Conservation (phyloP, 805 yeast genomes). For the Isabelozyma gotoi region DNA sequence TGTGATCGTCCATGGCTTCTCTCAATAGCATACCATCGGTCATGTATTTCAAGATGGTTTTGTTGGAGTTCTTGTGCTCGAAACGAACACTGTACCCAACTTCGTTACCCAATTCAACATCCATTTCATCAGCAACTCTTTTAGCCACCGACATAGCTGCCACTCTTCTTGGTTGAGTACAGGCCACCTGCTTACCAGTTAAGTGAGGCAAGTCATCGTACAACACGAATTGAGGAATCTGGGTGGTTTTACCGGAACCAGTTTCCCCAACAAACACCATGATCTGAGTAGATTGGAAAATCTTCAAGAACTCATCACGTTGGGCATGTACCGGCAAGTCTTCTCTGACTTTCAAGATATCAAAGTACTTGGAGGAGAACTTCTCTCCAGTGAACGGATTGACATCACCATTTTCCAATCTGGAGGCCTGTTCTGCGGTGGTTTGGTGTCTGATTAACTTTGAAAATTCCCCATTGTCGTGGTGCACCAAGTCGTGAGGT, state of each 20-base stretch:
- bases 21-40: constrained; percentile 98
- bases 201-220: constrained; percentile 92
- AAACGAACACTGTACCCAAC: constrained; percentile 96
- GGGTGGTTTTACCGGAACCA: constrained; percentile 98
- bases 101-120: constrained; percentile 86
- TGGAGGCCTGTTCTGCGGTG: constrained; percentile 60
- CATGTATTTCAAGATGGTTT: constrained; percentile 90
- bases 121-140: constrained; percentile 97
- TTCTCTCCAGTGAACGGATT: constrained; percentile 80
- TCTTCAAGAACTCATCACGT: constrained; percentile 80
- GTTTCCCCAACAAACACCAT: constrained; percentile 99
- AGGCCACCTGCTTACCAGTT: constrained; percentile 81
- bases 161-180: constrained; percentile 96
- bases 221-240: constrained; percentile 92
- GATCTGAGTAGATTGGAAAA: constrained; percentile 85
- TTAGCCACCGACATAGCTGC: constrained; percentile 99
- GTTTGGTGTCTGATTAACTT: constrained; percentile 60
- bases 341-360: constrained; percentile 75
- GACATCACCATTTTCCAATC: constrained; percentile 52
- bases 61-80: constrained; percentile 79
- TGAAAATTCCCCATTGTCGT: constrained; percentile 66
- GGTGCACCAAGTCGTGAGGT: constrained; percentile 43
- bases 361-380: constrained; percentile 67
- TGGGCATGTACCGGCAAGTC: constrained; percentile 93
- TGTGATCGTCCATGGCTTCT: constrained; percentile 97